Evolutionary conservation across 163 green algal genomes (phyloP), one percentile per base, ranked within the genome.

Genomic region (Scenedesmus sp.): DNA sequence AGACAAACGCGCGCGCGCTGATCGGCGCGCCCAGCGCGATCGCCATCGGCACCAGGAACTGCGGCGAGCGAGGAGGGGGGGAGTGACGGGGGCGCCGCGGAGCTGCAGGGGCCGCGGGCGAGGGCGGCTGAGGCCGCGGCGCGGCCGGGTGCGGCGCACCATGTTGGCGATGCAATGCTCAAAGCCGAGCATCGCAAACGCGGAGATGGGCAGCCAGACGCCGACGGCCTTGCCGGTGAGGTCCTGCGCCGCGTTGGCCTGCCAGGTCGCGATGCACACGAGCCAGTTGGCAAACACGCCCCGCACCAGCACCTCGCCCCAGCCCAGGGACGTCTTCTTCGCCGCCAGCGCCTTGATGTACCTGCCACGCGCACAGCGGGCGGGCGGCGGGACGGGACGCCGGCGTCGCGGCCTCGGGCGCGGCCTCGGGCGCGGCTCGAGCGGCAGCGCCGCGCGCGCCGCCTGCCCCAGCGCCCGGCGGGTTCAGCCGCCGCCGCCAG

Each of bases 131-230:
- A 53, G 11, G 14, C 11, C 45, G 45, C 13, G 13, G 45, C 10
- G 13, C 50, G 50, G 14, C 3, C 14, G 15, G 2, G n/a, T n/a
- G n/a, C n/a, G n/a, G n/a, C n/a, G n/a, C n/a, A n/a, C 9, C 58
- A 92, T 89, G 90, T 96, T 95, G 62, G 92, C 92, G 18, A 96
- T 88, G 70, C 77, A 88, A 50, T 91, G 86, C 84, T 94, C 91
- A 47, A 92, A 84, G 31, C 91, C 90, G 15, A 95, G 85, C 26
- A 84, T 84, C 28, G 89, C 87, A 75, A 95, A 95, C 14, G 89
- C 87, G 9, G 81, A 88, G 83, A 95, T 96, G 75, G 91, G 87
- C 2, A 96, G 77, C 67, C 84, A 93, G 63, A 93, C 84, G 45
- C 60, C 88, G 7, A 92, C 50, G n/a, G 84, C 72, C 84, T 95